Base-by-base conservation (phyloP, 805 yeast species). In the Hanseniaspora meyeri region DNA sequence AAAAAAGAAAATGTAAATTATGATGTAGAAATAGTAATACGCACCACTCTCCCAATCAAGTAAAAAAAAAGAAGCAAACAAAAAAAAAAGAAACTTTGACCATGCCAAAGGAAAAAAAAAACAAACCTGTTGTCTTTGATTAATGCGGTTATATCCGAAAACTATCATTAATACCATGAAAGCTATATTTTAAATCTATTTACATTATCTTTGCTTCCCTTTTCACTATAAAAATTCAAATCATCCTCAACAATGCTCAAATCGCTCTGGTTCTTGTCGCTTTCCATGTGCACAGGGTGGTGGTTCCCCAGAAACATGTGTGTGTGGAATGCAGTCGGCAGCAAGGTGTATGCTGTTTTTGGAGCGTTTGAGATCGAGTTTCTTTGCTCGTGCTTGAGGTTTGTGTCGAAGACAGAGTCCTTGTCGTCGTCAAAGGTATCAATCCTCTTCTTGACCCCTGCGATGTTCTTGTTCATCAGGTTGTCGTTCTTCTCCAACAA, bases 321-420 rank as follows among this genome's bases (percentile, higher is more conserved):
- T 1, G 83, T 79, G 5, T 81, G 72, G 38, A 79, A 65, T 0
- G 83, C 83, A 4, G 82, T 78, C n/a, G 83, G 83, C 38, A 79
- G 66, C 19, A 79, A 64, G 0, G 81, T 78, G 1, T 79, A 70
- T 0, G 82, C 82, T 1, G 82, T 76, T 9, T 79, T 75, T n/a
- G 83, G 83, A 0, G 82, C 83, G 62, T 77, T 78, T 1, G 82
- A 79, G 57, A 72, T 31, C 19, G 32, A 46, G 10, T 45, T 38
- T 53, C 40, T 38, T 4, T 29, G 19, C 12, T 36, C 31, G 8
- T 17, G 20, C 6, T 43, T 51, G 12, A 16, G 3, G 11, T 11
- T 36, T 5, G 14, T 31, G 2, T 52, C 45, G 37, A 43, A 43
- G 5, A 38, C 50, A 0, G 40, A 39, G 27, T 53, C 47, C 16